Evolutionary conservation across 2,329 filamentous ascomycete genomes (phyloP), one percentile per base, ranked within the genome.

Genomic region (Nemania sp.): DNA sequence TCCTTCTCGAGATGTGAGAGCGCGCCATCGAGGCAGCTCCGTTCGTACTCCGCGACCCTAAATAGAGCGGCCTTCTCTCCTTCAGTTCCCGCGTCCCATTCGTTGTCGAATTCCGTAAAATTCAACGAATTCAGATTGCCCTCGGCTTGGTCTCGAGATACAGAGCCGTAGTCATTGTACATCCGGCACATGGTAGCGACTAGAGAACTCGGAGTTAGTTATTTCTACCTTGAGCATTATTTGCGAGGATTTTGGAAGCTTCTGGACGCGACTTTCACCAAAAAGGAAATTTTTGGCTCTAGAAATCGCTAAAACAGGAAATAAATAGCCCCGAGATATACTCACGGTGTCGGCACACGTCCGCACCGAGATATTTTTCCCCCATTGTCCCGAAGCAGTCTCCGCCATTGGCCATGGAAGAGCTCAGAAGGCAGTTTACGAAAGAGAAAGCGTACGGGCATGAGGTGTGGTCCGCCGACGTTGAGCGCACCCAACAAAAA

Each of bases 161-260:
- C 49, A 22, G 62, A 64, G 10, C 62, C 54, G 15, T 58, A 64
- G 32, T 64, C 62, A 7, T 64, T 64, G 32, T 64, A 64, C 45
- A 29, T 27, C 1, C 62, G 54, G 22, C 62, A 64, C 7, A 64
- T 24, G n/a, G 45, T 35, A 5, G 54, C 29, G 22, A 64, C n/a
- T n/a, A n/a, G n/a, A n/a, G n/a, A n/a, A n/a, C n/a, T n/a, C n/a
- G n/a, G n/a, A n/a, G n/a, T n/a, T n/a, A n/a, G n/a, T n/a, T n/a
- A n/a, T n/a, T n/a, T n/a, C n/a, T n/a, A n/a, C n/a, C n/a, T n/a
- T n/a, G n/a, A n/a, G n/a, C n/a, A n/a, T n/a, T n/a, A n/a, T n/a
- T n/a, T n/a, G n/a, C n/a, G n/a, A n/a, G n/a, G n/a, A n/a, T n/a
- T n/a, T n/a, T n/a, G n/a, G n/a, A n/a, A n/a, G n/a, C n/a, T n/a